Conservation (phyloP, 2,329 filamentous ascomycete species). For the Aspergillus awamori region DNA sequence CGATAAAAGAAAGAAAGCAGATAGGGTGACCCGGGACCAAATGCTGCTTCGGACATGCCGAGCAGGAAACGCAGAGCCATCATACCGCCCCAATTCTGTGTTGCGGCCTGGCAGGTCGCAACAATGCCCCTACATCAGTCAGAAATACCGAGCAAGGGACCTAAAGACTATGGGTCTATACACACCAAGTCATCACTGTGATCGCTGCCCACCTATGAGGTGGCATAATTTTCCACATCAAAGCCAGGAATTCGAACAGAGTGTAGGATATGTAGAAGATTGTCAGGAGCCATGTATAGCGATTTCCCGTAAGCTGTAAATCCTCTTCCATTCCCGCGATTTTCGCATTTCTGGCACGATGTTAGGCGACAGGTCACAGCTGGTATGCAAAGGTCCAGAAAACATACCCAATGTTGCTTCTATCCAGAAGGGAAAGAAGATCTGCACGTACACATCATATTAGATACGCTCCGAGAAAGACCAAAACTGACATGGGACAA, state of each 20-base stretch:
- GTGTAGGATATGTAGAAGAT: conserved; percentile 58
- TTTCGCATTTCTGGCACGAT: conserved; percentile 51
- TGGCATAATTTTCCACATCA: conserved; percentile 50
- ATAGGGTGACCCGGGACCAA: conserved; percentile 52
- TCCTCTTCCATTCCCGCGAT: conserved; percentile 58
- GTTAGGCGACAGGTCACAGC: conserved; percentile 12
- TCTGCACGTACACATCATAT: conserved; percentile 34
- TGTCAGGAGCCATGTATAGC: conserved; percentile 56
- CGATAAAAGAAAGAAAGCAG: conserved; percentile 63
- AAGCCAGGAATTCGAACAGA: conserved; percentile 43
- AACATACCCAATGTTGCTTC: conserved; percentile 53
- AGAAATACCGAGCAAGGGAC: conserved; percentile 11
- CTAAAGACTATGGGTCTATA: conserved; percentile 16
- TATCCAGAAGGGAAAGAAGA: conserved; percentile 52
- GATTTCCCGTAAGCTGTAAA: conserved; percentile 50
- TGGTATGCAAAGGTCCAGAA: background rate
- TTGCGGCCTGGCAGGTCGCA: conserved; percentile 51
- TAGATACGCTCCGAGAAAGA: background rate
- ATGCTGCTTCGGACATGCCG: conserved; percentile 51
- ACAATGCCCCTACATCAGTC: conserved; percentile 46
- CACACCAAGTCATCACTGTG: conserved; percentile 46
- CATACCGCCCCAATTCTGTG: conserved; percentile 49
- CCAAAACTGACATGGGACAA: background rate
- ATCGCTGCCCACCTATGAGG: conserved; percentile 49
- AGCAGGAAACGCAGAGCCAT: conserved; percentile 56